Evolutionary conservation across 2,329 filamentous ascomycete genomes (phyloP).

Genomic region (Neocatenulostroma microsporum): DNA sequence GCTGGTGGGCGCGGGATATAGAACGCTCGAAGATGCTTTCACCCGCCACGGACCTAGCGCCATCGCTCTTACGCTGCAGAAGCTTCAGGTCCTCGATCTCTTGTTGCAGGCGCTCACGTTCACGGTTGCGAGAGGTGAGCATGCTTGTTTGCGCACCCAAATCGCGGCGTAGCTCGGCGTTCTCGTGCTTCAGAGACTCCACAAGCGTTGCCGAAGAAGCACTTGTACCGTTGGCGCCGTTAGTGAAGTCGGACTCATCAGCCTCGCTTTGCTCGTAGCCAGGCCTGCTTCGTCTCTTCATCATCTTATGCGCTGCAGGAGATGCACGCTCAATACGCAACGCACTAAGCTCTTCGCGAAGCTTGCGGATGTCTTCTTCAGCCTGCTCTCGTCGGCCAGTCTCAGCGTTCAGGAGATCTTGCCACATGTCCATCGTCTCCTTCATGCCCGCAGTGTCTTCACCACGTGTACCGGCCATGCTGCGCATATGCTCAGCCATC

Average conservation of each 20-base stretch:
- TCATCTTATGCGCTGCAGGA: slow-evolving; percentile 30
- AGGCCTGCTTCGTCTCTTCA: slow-evolving; percentile 25
- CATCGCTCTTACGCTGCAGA: slow-evolving; percentile 64
- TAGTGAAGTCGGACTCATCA: slow-evolving; percentile 32
- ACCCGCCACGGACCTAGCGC: slow-evolving; percentile 53
- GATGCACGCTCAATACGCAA: slow-evolving; percentile 37
- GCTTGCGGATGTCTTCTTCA: slow-evolving; percentile 76
- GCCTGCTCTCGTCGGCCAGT: slow-evolving; percentile 80
- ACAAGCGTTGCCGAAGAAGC: slow-evolving; percentile 34
- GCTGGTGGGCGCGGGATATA: slow-evolving; percentile 66
- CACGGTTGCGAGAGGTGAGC: slow-evolving; percentile 89
- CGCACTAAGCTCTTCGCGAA: slow-evolving; percentile 71
- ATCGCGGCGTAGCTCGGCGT: slow-evolving; percentile 82
- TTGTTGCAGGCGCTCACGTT: slow-evolving; percentile 89
- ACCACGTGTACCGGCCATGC: slow-evolving; percentile 36
- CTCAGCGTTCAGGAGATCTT: slow-evolving; percentile 88
- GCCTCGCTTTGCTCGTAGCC: slow-evolving; percentile 29
- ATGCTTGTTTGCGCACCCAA: slow-evolving; percentile 95
- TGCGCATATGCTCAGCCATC: slow-evolving; percentile 71
- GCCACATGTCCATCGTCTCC: slow-evolving; percentile 72
- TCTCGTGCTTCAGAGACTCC: slow-evolving; percentile 86
- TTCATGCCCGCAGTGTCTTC: slow-evolving; percentile 20
- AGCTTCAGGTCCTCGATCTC: slow-evolving; percentile 97
- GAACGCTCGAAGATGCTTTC: slow-evolving; percentile 95
- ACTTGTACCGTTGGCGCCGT: slow-evolving; percentile 24